Evolutionary conservation across 768 basidiomycete species (phyloP), one percentile per base, ranked within the genome.

Genomic region (Infundibulicybe gibba): DNA sequence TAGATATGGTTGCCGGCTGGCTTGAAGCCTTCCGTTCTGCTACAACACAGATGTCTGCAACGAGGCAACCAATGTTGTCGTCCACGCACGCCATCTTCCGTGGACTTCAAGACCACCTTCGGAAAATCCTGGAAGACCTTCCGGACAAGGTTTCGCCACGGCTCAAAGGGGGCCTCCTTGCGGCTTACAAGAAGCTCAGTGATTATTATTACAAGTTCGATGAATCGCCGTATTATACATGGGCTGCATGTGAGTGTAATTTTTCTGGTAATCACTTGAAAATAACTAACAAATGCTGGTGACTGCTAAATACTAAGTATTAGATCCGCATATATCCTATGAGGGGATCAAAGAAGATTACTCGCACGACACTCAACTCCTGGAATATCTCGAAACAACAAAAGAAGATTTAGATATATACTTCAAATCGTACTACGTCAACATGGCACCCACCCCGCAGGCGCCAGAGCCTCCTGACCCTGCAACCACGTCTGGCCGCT

Each of bases 11-110:
- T 2, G 20, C 49, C 2, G 20, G 34, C 1, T 64, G 61, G 61
- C 53, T 65, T 2, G 32, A 53, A 21, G 44, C 44, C 1, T 67
- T 61, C 38, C 50, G 52, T 1, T 41, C 40, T 10, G 62, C 59
- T 13, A 65, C 63, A 15, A 59, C 57, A 0, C 44, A 64, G 17
- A 70, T 70, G 68, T 70, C 66, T 0, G 17, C 51, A 9, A 70
- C 66, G 0, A 63, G 62, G 44, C 13, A 45, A 1, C 55, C 66
- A 0, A 69, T 64, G 57, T 50, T 69, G 0, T 70, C 65, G 3
- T 59, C 59, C 0, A 55, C 55, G 0, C 65, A 67, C 48, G 63
- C 66, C 0, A 53, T 67, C 15, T 69, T 68, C 41, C 49, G 58
- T 1, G 60, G 61, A 3, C 60, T 71, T 3, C 66, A 70, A 52